Conservation (phyloP, 257 asterid genomes). For the Gentiana straminea region DNA sequence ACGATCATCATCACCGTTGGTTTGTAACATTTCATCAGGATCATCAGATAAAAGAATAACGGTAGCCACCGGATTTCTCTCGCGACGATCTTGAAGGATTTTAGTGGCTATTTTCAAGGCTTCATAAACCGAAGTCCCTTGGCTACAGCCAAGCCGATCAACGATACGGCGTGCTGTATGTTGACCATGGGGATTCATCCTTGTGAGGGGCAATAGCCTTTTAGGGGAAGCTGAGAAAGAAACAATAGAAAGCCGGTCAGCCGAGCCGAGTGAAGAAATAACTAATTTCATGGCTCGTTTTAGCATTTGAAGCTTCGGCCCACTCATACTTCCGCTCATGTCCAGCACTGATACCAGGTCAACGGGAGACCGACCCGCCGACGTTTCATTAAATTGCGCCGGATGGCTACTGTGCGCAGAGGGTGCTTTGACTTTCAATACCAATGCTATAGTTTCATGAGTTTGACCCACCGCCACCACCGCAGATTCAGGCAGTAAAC, state of each 20-base stretch:
- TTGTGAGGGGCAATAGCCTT: conserved; percentile 46
- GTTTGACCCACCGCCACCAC: conserved; percentile 43
- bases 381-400: conserved; percentile 19
- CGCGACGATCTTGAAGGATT: conserved; percentile 76
- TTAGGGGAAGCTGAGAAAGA: conserved; percentile 54
- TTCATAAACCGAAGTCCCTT: conserved; percentile 50
- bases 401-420: conserved; percentile 13
- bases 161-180: conserved; percentile 46
- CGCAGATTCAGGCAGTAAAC: conserved; percentile 61
- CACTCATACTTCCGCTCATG: conserved; percentile 68
- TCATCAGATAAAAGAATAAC: conserved; percentile 73
- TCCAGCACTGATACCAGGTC: conserved; percentile 84
- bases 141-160: conserved; percentile 57
- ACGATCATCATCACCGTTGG: conserved; percentile 14
- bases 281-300: conserved; percentile 84
- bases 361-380: conserved; percentile 64
- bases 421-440: conserved; percentile 53
- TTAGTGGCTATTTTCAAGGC: conserved; percentile 65
- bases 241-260: conserved; percentile 75
- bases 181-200: conserved; percentile 74
- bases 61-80: conserved; percentile 73
- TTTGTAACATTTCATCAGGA: conserved; percentile 40
- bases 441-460: conserved; percentile 54
- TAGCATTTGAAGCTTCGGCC: conserved; percentile 81
- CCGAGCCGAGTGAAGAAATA: conserved; percentile 75